A percentile compares a stretch with the other conserved stretches of the same genome.
Evolutionary conservation across 1,284 basidiomycete species (phyloP).

Genomic region (Trametes hirsuta): DNA sequence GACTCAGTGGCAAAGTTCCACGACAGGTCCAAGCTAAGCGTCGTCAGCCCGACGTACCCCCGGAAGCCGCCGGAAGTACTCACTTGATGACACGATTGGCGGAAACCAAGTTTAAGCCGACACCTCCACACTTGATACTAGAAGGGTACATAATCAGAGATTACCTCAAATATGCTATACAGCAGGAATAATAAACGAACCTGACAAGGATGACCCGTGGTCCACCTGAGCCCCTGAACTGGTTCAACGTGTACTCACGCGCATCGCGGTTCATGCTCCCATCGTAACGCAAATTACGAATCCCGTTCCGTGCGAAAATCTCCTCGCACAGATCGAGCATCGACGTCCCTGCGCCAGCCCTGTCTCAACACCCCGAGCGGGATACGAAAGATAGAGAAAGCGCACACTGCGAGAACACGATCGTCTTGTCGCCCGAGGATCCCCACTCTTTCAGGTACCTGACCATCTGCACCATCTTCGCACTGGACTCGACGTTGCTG

Average conservation of each 20-base stretch:
- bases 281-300: slow-evolving; percentile 64
- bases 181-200: slow-evolving; percentile 33
- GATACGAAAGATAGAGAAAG: not conserved
- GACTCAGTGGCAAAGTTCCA: slow-evolving; percentile 72
- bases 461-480: slow-evolving; percentile 68
- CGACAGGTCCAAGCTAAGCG: slow-evolving; percentile 63
- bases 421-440: slow-evolving; percentile 65
- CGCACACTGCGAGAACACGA: slow-evolving; percentile 71
- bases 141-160: not conserved
- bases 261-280: slow-evolving; percentile 60
- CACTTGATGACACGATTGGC: slow-evolving; percentile 73
- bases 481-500: slow-evolving; percentile 62
- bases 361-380: not conserved
- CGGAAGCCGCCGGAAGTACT: slow-evolving; percentile 18
- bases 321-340: slow-evolving; percentile 69
- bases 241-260: slow-evolving; percentile 51
- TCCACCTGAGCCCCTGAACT: slow-evolving; percentile 56
- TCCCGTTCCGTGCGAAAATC: slow-evolving; percentile 57
- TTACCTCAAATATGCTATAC: too few species aligned
- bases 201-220: slow-evolving; percentile 68
- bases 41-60: not conserved
- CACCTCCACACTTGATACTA: slow-evolving; percentile 69
- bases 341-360: slow-evolving; percentile 59
- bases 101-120: slow-evolving; percentile 65
- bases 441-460: slow-evolving; percentile 61